Base-by-base conservation (phyloP, 306 rosid species). In the Cicer yamashitae region DNA sequence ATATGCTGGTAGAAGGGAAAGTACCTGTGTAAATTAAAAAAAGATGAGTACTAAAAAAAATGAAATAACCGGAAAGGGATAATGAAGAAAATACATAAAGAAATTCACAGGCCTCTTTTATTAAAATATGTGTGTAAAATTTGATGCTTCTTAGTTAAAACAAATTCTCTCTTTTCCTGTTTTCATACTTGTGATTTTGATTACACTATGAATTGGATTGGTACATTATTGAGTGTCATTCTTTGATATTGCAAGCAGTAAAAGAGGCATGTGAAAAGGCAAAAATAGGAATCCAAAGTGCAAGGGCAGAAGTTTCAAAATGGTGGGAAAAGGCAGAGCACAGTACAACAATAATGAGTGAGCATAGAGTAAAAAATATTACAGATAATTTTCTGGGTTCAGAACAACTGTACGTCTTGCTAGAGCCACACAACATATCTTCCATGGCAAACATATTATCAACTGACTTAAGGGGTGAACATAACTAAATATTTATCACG, bases 1-100 rank as follows among this genome's bases (percentile, higher is more conserved):
- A 20, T 79, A 90, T 2, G 82, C 14, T 0, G 99, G 99, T 14
- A 94, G 90, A 40, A 89, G 72, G 37, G 96, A 89, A 43, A 94
- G 89, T 40, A 94, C 96, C 98, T 94, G 45, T 7, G 78, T 43
- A 69, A 13, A 78, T 18, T 74, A 22, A 66, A 25, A 67, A 56
- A 7, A 71, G 56, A 44, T 73, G 60, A 80, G 82, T 76, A 41
- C 72, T 38, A 38, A 51, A 72, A 48, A 64, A 8, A 10, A 45
- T 15, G 22, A 37, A 6, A 8, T 50, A 44, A 60, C 54, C 6
- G 47, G 13, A 45, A 20, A 40, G 59, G 20, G 40, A 70, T 52
- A 44, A 8, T 15, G 25, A 71, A 54, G 30, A 43, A 45, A 34
- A 25, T 9, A 61, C 1, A 51, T 38, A 40, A 39, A 7, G 62